Conservation (phyloP, 139 green algal species). For the Coelastrella sp. region DNA sequence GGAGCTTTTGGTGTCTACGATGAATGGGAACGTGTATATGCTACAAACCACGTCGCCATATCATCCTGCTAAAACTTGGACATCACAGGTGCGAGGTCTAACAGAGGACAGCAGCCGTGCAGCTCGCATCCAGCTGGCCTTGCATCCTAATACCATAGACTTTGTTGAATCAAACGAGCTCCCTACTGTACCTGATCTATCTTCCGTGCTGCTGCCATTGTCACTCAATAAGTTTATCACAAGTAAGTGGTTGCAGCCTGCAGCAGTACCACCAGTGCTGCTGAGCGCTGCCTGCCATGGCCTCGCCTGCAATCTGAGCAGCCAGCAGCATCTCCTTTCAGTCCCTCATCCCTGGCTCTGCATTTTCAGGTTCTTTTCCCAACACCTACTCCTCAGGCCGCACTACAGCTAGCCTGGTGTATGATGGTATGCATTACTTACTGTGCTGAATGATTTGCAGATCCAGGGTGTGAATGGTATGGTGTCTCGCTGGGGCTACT, state of each 20-base stretch:
- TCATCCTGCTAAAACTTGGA: slow-evolving; percentile 39
- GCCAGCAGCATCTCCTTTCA: too few species aligned
- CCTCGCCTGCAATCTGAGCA: too few species aligned
- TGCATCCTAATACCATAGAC: neutral
- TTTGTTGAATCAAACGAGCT: neutral
- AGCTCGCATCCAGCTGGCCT: neutral
- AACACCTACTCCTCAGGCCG: neutral
- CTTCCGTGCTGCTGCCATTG: too few species aligned
- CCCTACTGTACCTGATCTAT: too few species aligned
- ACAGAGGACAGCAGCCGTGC: neutral
- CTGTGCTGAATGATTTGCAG: slow-evolving; percentile 61
- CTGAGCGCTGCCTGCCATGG: too few species aligned
- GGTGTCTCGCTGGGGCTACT: slow-evolving; percentile 71
- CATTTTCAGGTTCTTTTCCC: too few species aligned
- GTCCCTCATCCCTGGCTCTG: too few species aligned
- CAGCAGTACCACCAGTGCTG: too few species aligned
- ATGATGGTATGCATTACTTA: neutral
- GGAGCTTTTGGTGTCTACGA: slow-evolving; percentile 94
- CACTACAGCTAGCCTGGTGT: neutral
- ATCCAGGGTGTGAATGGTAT: slow-evolving; percentile 78
- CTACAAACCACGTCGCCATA: slow-evolving; percentile 59
- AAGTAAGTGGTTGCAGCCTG: too few species aligned
- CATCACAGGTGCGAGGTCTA: neutral
- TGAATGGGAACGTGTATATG: slow-evolving; percentile 95
- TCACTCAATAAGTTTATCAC: too few species aligned